Evolutionary conservation across 129 eudicot species (phyloP).

Genomic region (Calendula officinalis): DNA sequence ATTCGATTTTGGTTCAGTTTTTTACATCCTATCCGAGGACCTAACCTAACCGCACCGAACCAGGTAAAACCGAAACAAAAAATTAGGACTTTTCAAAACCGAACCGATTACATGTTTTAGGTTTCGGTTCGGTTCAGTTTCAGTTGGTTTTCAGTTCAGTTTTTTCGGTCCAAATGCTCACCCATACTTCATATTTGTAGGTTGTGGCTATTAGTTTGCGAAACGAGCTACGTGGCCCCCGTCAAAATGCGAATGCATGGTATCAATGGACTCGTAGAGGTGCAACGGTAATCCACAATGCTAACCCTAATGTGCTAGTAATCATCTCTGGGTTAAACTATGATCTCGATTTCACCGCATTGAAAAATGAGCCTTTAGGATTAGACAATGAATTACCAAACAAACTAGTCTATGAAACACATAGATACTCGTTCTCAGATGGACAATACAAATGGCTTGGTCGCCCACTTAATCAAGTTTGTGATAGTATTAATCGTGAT

Average conservation of each 20-base stretch:
- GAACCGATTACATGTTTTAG: too few species aligned
- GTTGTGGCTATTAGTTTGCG: constrained; percentile 75
- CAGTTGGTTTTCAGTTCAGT: too few species aligned
- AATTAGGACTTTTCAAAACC: too few species aligned
- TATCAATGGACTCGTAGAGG: constrained; percentile 44
- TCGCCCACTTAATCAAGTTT: constrained; percentile 29
- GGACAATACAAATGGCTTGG: constrained; percentile 27
- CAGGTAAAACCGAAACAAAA: background rate
- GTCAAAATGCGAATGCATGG: constrained; percentile 48
- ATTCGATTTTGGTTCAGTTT: too few species aligned
- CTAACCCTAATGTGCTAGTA: constrained; percentile 48
- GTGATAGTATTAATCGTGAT: constrained; percentile 22
- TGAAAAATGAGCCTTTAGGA: constrained; percentile 36
- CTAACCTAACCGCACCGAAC: too few species aligned
- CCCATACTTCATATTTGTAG: constrained; percentile 23
- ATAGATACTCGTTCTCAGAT: constrained; percentile 45
- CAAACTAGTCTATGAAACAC: constrained; percentile 57
- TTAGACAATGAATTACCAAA: constrained; percentile 11
- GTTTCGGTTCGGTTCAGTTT: too few species aligned
- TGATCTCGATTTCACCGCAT: constrained; percentile 31
- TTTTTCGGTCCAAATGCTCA: too few species aligned
- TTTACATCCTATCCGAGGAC: too few species aligned
- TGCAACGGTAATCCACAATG: constrained; percentile 46
- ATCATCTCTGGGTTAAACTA: constrained; percentile 52
- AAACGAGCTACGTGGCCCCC: constrained; percentile 65